Percentiles rank a stretch among this genome's conserved stretches.
Conservation (phyloP, 2,329 filamentous ascomycete genomes). For the Cyanodermella asteris region DNA sequence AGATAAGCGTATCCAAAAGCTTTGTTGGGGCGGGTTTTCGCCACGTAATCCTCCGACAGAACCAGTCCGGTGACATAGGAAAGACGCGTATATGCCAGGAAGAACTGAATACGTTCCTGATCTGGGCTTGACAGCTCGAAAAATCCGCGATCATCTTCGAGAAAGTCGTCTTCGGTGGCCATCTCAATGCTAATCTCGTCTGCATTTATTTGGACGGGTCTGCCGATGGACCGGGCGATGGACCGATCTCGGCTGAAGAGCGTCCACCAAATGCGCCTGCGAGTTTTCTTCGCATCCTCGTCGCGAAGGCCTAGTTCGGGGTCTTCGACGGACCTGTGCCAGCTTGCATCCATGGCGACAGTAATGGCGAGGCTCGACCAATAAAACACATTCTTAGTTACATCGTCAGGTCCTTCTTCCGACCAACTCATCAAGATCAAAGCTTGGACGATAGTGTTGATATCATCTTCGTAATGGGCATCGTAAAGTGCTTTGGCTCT, state of each 20-base stretch:
- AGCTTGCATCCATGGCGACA: constrained; percentile 87
- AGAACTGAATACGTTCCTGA: constrained; percentile 86
- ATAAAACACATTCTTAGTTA: constrained; percentile 98
- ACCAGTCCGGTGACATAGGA: constrained; percentile 98
- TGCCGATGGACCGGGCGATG: constrained; percentile 82
- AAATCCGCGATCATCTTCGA: constrained; percentile 68
- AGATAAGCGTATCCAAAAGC: constrained; percentile 90
- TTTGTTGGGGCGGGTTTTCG: constrained; percentile 72
- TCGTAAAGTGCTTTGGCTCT: constrained; percentile 88
- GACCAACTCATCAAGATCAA: constrained; percentile 95
- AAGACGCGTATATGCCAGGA: constrained; percentile 90
- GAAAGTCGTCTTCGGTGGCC: constrained; percentile 78
- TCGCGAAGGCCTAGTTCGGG: constrained; percentile 78
- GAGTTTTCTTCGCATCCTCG: constrained; percentile 77
- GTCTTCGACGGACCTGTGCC: constrained; percentile 87
- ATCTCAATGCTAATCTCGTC: constrained; percentile 97
- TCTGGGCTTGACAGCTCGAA: constrained; percentile 59
- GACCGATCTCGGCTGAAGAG: constrained; percentile 89
- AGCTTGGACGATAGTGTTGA: constrained; percentile 89
- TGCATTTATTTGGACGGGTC: constrained; percentile 84
- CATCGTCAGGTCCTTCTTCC: constrained; percentile 96
- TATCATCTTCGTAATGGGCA: constrained; percentile 90
- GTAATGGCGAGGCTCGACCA: constrained; percentile 93
- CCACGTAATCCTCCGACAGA: constrained; percentile 87
- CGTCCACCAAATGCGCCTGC: constrained; percentile 99